phyloP scores from a whole-genome alignment of 345 rosid species.

The Passiflora organensis region DNA sequence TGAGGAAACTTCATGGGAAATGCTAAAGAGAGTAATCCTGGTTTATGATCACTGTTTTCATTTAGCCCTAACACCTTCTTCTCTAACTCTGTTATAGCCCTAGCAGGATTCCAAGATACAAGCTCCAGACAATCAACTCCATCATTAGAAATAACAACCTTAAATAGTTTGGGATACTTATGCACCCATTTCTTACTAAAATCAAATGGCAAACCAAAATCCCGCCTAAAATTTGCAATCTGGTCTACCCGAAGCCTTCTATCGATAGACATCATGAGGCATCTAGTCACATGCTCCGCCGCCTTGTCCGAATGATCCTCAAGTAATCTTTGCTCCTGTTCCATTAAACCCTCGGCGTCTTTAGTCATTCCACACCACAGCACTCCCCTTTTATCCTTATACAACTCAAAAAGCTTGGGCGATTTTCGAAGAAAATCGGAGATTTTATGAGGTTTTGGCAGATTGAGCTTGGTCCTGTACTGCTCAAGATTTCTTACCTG shows the following conservation, averaged over 20 bases:
- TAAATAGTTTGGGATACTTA: slow-evolving; percentile 58
- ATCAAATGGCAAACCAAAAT: slow-evolving; percentile 77
- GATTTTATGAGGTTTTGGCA: slow-evolving; percentile 64
- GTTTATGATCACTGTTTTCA: slow-evolving; percentile 35
- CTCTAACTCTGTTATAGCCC: slow-evolving; percentile 85
- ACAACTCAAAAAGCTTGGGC: slow-evolving; percentile 70
- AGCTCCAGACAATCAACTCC: slow-evolving; percentile 63
- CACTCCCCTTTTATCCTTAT: slow-evolving; percentile 63
- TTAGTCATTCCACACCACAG: slow-evolving; percentile 80
- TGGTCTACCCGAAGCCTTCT: slow-evolving; percentile 58
- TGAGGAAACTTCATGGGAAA: slow-evolving; percentile 78
- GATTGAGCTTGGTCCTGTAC: slow-evolving; percentile 47
- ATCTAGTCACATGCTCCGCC: slow-evolving; percentile 72
- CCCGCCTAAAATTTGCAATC: slow-evolving; percentile 70
- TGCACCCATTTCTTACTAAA: slow-evolving; percentile 67
- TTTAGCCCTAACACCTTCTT: slow-evolving; percentile 43
- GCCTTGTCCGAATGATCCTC: slow-evolving; percentile 61
- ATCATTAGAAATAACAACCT: slow-evolving; percentile 40
- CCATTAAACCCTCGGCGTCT: slow-evolving; percentile 50
- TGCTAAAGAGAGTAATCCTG: slow-evolving; percentile 66
- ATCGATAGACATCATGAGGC: slow-evolving; percentile 70
- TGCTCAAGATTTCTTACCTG: slow-evolving; percentile 50
- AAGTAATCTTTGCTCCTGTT: slow-evolving; percentile 53
- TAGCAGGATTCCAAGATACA: slow-evolving; percentile 68
- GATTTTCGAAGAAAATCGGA: slow-evolving; percentile 63